These are phyloP conservation scores for Claviceps citrina DNA, from an alignment of 2,329 filamentous ascomycete genomes.

Conservation along the genomic window DNA sequence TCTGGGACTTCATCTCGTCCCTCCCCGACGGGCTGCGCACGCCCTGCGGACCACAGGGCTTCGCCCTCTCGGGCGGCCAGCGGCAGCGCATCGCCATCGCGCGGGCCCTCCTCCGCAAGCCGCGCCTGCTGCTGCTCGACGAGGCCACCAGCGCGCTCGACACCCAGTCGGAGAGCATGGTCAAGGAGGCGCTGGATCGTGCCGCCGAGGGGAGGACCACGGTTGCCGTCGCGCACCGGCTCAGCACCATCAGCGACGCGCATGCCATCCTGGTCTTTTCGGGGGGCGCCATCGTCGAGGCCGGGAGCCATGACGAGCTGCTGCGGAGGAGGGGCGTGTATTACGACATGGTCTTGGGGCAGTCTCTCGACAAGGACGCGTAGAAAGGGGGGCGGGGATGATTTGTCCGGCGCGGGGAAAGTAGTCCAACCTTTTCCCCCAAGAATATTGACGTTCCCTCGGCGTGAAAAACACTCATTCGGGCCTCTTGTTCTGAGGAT, in stretches of 20 bases:
- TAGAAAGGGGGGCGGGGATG: neutral
- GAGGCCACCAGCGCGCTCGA: slow-evolving; percentile 43
- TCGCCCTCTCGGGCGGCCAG: slow-evolving; percentile 38
- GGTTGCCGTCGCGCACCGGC: slow-evolving; percentile 7
- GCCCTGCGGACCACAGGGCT: slow-evolving; percentile 38
- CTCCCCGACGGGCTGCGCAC: slow-evolving; percentile 31
- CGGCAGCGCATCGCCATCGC: slow-evolving; percentile 40
- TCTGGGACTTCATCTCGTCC: slow-evolving; percentile 39
- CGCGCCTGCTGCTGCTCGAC: slow-evolving; percentile 37
- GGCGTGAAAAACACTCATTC: too few species aligned
- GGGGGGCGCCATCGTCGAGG: slow-evolving; percentile 32
- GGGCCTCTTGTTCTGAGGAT: too few species aligned
- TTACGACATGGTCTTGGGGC: slow-evolving; percentile 35
- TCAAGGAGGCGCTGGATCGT: slow-evolving; percentile 7
- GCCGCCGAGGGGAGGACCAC: slow-evolving; percentile 7
- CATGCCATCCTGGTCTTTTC: slow-evolving; percentile 47
- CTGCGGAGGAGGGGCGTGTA: slow-evolving; percentile 33
- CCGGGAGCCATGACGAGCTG: slow-evolving; percentile 44
- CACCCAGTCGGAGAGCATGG: slow-evolving; percentile 32
- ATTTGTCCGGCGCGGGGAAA: too few species aligned
- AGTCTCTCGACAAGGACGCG: slow-evolving; percentile 21
- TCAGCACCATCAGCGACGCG: slow-evolving; percentile 5
- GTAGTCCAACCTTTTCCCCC: too few species aligned
- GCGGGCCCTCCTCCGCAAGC: slow-evolving; percentile 34
- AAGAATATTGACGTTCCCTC: too few species aligned